These are phyloP conservation scores for Aspergillus flavus DNA, from an alignment of 2,329 filamentous ascomycete species.

Conservation along the genomic window DNA sequence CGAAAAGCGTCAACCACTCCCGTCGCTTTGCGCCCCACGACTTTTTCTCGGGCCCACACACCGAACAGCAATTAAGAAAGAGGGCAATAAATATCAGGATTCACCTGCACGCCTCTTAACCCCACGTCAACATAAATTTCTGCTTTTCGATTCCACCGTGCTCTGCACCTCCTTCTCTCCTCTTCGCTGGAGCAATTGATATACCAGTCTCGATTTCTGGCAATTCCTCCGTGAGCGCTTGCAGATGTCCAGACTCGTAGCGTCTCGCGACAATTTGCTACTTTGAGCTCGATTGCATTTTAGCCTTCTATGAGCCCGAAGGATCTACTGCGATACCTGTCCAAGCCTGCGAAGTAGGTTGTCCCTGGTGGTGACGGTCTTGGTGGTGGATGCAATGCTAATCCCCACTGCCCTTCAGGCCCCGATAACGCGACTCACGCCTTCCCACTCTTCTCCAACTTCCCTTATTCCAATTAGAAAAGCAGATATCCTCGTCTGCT, in stretches of 20 bases:
- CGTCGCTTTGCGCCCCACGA: slow-evolving; percentile 9
- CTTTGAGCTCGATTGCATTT: slow-evolving; percentile 35
- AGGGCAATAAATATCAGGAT: slow-evolving; percentile 2
- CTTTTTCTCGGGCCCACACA: slow-evolving; percentile 17
- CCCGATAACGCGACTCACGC: slow-evolving; percentile 61
- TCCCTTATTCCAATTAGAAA: slow-evolving; percentile 23
- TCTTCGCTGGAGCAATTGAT: slow-evolving; percentile 16
- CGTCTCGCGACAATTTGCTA: slow-evolving; percentile 36
- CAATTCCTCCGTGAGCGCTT: slow-evolving; percentile 5
- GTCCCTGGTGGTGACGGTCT: not conserved
- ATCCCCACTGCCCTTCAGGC: slow-evolving; percentile 48
- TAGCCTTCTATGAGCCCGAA: slow-evolving; percentile 81
- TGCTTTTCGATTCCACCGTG: slow-evolving; percentile 15
- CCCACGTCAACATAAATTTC: slow-evolving; percentile 8
- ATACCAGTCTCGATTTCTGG: not conserved
- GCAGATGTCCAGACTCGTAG: slow-evolving; percentile 40
- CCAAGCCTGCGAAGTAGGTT: slow-evolving; percentile 87
- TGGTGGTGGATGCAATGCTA: slow-evolving; percentile 11
- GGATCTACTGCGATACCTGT: slow-evolving; percentile 89
- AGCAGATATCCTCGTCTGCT: slow-evolving; percentile 74
- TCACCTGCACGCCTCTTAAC: not conserved
- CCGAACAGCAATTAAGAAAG: slow-evolving; percentile 3
- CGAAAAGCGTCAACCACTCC: not conserved
- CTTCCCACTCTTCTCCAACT: slow-evolving; percentile 23
- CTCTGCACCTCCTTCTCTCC: slow-evolving; percentile 30